Percentiles rank a stretch among this genome's conserved stretches.
Evolutionary conservation across 495 filamentous ascomycete genomes (phyloP).

Genomic region (Neurospora sp.): DNA sequence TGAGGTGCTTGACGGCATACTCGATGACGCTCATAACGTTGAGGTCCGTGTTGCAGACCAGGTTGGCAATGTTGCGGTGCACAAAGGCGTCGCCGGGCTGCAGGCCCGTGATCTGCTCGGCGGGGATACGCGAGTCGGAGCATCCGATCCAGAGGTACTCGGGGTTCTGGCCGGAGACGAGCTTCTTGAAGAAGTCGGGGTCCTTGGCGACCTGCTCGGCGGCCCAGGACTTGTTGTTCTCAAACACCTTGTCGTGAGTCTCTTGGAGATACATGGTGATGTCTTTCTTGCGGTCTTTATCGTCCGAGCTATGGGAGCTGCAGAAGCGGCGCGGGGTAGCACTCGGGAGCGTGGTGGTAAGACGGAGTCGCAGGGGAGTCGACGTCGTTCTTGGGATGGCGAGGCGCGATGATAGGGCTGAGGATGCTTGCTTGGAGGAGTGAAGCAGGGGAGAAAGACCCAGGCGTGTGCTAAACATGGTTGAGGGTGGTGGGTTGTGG

Average conservation of each 20-base stretch:
- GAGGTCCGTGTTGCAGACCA: constrained; percentile 48
- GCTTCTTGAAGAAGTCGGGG: constrained; percentile 46
- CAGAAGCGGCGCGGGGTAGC: not conserved
- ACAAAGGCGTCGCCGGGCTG: constrained; percentile 50
- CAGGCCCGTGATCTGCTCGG: constrained; percentile 50
- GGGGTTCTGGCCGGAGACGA: constrained; percentile 43
- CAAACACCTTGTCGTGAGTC: constrained; percentile 44
- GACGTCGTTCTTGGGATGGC: not conserved
- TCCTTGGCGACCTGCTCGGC: constrained; percentile 36
- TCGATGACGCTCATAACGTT: constrained; percentile 54
- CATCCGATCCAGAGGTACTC: constrained; percentile 59
- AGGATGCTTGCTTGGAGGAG: not conserved
- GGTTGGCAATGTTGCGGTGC: constrained; percentile 56
- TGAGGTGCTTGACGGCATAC: constrained; percentile 48
- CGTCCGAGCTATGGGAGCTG: not conserved
- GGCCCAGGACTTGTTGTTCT: constrained; percentile 46
- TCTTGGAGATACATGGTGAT: constrained; percentile 34
- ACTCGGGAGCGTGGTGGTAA: not conserved
- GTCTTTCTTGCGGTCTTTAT: constrained; percentile 17
- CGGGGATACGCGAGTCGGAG: constrained; percentile 53
- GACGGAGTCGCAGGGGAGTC: not conserved
- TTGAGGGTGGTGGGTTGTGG: not conserved
- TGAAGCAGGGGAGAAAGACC: not conserved
- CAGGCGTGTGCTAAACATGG: not conserved
- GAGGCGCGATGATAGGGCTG: not conserved